Percentiles rank a stretch among this genome's conserved stretches.
These are phyloP conservation scores for Limonium bicolor DNA, from an alignment of 148 eudicot species.

Conservation along the genomic window DNA sequence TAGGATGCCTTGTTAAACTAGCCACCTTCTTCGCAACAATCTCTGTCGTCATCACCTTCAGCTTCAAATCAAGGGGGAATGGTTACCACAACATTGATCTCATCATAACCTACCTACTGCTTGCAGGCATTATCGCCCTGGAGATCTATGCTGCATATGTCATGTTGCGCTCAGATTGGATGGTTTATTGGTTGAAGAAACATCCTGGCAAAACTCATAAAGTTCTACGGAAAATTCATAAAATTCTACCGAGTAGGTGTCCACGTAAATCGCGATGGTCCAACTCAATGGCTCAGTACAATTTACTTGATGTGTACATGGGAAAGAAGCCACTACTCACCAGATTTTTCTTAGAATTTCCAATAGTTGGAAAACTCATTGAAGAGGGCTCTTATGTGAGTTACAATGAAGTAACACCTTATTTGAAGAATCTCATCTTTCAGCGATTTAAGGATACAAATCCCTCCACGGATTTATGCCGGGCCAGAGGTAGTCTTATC, in stretches of 20 bases:
- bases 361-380: conserved; percentile 7
- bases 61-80: not conserved
- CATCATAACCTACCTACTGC: conserved; percentile 20
- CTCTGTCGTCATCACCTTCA: conserved; percentile 8
- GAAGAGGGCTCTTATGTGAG: conserved; percentile 12
- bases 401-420: conserved; percentile 8
- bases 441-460: not conserved
- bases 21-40: conserved; percentile 4
- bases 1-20: conserved; percentile 11
- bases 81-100: conserved; percentile 13
- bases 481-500: conserved; percentile 11
- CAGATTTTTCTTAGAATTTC: too few species aligned
- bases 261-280: too few species aligned
- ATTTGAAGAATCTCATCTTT: conserved; percentile 16
- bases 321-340: conserved; percentile 8
- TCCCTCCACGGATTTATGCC: conserved; percentile 10
- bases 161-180: conserved; percentile 23
- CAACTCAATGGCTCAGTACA: conserved; percentile 23
- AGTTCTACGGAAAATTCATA: not conserved
- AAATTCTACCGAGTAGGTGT: conserved; percentile 1
- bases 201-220: not conserved
- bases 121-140: conserved; percentile 14
- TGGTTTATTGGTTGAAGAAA: conserved; percentile 14
- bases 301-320: conserved; percentile 13
- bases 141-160: conserved; percentile 16